Conservation (phyloP, 176 grass and related monocot species). For the Aegilops tauschii region DNA sequence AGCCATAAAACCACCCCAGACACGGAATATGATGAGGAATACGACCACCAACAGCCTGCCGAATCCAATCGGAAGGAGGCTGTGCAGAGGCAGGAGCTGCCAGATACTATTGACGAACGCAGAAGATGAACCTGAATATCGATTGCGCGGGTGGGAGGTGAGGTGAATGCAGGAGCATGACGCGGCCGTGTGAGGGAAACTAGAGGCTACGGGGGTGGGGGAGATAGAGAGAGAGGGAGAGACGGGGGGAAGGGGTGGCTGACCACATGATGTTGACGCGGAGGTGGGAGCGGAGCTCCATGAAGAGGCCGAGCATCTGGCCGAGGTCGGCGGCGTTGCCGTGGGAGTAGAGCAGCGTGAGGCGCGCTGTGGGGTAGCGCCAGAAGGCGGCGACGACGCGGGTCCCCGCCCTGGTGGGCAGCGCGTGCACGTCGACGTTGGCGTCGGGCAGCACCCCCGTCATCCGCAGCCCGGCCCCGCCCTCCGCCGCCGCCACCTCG, state of each 20-base stretch:
- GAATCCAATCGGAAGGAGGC: not conserved
- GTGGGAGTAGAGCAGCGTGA: constrained; percentile 94
- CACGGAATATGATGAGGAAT: not conserved
- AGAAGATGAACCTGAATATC: not conserved
- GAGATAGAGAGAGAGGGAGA: too few relatives aligned
- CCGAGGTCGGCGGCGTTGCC: constrained; percentile 97
- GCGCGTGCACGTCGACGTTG: constrained; percentile 57
- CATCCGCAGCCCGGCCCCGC: constrained; percentile 32
- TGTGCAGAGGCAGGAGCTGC: not conserved
- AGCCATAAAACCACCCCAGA: not conserved
- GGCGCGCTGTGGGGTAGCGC: constrained; percentile 67
- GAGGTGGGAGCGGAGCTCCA: constrained; percentile 92
- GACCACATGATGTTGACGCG: constrained; percentile 99
- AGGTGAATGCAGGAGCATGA: too few relatives aligned
- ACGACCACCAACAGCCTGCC: not conserved
- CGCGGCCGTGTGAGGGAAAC: too few relatives aligned
- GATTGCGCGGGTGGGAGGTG: too few relatives aligned
- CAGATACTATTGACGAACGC: not conserved
- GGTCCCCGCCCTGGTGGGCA: constrained; percentile 63
- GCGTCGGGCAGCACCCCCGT: constrained; percentile 50
- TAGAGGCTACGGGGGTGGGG: too few relatives aligned
- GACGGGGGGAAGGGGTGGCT: not conserved
- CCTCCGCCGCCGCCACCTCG: constrained; percentile 43
- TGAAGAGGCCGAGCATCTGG: constrained; percentile 95
- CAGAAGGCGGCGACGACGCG: constrained; percentile 84